A percentile compares a stretch with the other conserved stretches of the same genome.
Conservation (phyloP, 2,329 filamentous ascomycete species). For the Ophiognomonia clavigignenti-juglandacearum region DNA sequence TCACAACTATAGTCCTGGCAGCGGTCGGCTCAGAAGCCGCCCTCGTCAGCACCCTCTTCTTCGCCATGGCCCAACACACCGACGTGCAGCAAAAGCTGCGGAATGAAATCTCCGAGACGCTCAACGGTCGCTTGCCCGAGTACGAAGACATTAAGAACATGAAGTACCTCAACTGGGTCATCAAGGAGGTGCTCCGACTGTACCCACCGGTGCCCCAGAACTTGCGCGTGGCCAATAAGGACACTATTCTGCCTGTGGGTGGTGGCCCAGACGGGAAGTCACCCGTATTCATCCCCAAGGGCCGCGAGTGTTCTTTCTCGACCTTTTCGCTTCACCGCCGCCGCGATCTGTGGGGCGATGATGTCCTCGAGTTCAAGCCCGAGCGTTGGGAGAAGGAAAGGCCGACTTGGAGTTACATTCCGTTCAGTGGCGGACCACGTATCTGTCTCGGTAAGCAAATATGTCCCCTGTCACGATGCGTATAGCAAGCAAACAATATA, state of each 20-base stretch:
- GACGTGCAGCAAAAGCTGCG: too few species aligned
- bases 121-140: too few species aligned
- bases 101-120: too few species aligned
- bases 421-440: slow-evolving; percentile 51
- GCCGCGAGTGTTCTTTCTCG: background rate
- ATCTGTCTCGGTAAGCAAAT: slow-evolving; percentile 52
- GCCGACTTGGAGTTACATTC: slow-evolving; percentile 45
- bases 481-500: too few species aligned
- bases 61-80: too few species aligned
- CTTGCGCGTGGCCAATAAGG: background rate
- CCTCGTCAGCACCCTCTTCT: too few species aligned
- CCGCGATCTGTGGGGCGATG: background rate
- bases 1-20: too few species aligned
- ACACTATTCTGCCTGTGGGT: background rate
- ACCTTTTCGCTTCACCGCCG: background rate
- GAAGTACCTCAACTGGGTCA: too few species aligned
- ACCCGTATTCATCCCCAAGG: background rate
- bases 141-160: too few species aligned
- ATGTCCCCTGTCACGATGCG: too few species aligned
- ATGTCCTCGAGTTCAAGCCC: background rate
- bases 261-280: background rate
- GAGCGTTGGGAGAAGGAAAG: background rate
- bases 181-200: too few species aligned
- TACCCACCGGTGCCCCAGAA: background rate
- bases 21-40: too few species aligned